Percentiles rank a stretch among this genome's conserved stretches.
These are phyloP conservation scores for Solanum rostratum DNA, from an alignment of 257 asterid genomes.

Conservation along the genomic window DNA sequence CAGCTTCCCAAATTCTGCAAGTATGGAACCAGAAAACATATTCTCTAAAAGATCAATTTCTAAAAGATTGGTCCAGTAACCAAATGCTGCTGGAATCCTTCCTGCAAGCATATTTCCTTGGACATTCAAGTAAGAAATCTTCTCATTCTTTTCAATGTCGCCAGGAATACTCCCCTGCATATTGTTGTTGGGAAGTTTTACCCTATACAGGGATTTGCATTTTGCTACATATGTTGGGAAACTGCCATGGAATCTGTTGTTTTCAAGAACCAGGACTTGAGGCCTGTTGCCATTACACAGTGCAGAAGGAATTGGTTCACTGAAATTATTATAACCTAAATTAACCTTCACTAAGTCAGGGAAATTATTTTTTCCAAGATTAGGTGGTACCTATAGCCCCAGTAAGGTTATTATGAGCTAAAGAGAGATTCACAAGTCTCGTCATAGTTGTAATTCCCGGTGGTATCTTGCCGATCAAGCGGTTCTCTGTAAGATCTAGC, in stretches of 20 bases:
- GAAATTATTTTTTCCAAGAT: constrained; percentile 19
- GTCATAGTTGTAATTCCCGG: constrained; percentile 20
- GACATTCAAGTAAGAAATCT: constrained; percentile 22
- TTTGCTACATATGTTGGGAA: constrained; percentile 22
- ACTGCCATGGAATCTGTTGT: constrained; percentile 20
- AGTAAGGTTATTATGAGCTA: constrained; percentile 24
- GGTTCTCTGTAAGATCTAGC: constrained; percentile 13
- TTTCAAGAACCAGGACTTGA: constrained; percentile 16
- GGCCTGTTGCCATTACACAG: constrained; percentile 25
- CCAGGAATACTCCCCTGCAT: constrained; percentile 27
- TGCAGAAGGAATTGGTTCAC: constrained; percentile 24
- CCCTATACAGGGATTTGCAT: constrained; percentile 25
- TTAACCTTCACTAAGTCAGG: constrained; percentile 28
- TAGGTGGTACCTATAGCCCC: constrained; percentile 32
- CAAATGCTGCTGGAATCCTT: constrained; percentile 24
- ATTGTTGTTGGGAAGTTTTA: constrained; percentile 22
- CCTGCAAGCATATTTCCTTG: constrained; percentile 24
- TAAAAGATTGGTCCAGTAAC: constrained; percentile 38
- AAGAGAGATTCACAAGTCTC: constrained; percentile 11
- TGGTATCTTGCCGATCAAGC: constrained; percentile 29
- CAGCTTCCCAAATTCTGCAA: constrained; percentile 25
- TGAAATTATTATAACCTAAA: constrained; percentile 28
- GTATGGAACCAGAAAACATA: constrained; percentile 29
- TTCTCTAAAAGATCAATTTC: constrained; percentile 27
- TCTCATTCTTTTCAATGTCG: constrained; percentile 16